These are phyloP conservation scores for Colletotrichum magnum DNA, from an alignment of 2,329 filamentous ascomycete species.

Conservation along the genomic window DNA sequence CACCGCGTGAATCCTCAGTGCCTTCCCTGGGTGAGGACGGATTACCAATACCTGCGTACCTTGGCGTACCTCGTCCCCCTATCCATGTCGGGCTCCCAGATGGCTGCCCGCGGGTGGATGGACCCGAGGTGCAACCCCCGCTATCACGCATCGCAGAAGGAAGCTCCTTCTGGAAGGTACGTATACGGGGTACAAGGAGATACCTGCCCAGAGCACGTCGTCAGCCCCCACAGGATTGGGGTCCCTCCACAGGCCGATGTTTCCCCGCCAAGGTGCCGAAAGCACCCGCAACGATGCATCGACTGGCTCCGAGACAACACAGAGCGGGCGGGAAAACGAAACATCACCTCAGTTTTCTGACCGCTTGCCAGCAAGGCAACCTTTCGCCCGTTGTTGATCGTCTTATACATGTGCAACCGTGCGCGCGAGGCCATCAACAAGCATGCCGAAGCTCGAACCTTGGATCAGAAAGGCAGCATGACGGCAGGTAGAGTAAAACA, in stretches of 20 bases:
- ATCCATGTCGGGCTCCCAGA: constrained; percentile 21
- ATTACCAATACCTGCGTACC: too few species aligned
- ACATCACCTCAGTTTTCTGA: not conserved
- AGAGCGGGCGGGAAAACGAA: constrained; percentile 19
- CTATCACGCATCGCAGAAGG: not conserved
- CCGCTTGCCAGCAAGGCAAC: not conserved
- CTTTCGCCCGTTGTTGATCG: constrained; percentile 5
- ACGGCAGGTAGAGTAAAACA: not conserved
- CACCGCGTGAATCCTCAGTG: too few species aligned
- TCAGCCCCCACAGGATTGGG: constrained; percentile 7
- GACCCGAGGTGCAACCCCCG: constrained; percentile 20
- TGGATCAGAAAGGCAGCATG: not conserved
- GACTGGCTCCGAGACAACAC: constrained; percentile 26
- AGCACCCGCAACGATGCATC: constrained; percentile 20
- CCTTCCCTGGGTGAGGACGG: too few species aligned
- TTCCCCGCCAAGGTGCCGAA: constrained; percentile 31
- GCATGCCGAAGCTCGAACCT: not conserved
- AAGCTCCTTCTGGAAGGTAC: constrained; percentile 17
- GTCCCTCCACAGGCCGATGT: constrained; percentile 22
- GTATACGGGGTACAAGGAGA: not conserved
- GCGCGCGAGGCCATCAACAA: constrained; percentile 7
- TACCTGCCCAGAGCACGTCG: constrained; percentile 7
- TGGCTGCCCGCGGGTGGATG: constrained; percentile 21
- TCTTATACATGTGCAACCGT: constrained; percentile 3
- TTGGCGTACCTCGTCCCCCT: not conserved